Evolutionary conservation across 2,329 filamentous ascomycete genomes (phyloP), one percentile per base, ranked within the genome.

Genomic region (Lecanosticta acicola): DNA sequence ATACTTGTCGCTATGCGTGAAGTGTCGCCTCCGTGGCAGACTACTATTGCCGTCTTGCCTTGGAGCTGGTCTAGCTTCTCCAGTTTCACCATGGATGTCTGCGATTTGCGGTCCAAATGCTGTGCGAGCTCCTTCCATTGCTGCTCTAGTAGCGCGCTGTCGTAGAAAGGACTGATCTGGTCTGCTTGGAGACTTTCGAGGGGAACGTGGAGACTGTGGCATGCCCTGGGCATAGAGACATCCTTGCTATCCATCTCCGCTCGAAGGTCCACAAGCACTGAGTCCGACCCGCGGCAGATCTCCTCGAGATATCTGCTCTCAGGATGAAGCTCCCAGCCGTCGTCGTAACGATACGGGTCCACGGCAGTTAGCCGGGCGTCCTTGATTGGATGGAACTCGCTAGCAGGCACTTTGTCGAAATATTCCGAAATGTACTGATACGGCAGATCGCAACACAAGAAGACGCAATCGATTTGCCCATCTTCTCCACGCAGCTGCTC

Each of bases 371-470:
- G 64, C 20, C 68, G 64, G 73, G 76, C 49, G 49, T 76, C 75
- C 11, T 64, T 63, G 33, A 80, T 76, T 0, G 70, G 60, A 2
- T 69, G 73, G 58, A 80, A 80, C 40, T 72, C 61, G 2, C 66
- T 63, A 1, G 66, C 51, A 1, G 68, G 70, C 5, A 80, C 62
- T 53, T 78, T 79, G 17, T 73, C 66, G 54, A 80, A 80, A 55
- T 80, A 80, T 51, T 77, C 75, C 16, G 70, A 65, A 39, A 80
- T 71, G 49, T 80, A 82, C 57, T 82, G 79, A 51, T 83, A 82
- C 0, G 80, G 80, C 19, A 83, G 52, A 46, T 83, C 80, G 46
- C 79, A 81, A 62, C 79, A 83, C 2, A 81, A 60, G 59, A 83
- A 83, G 0, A 79, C 77, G 37, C 75, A 78, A 49, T 75, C 68